phyloP scores from a whole-genome alignment of 1,284 basidiomycete species.

The Puccinia coronata region DNA sequence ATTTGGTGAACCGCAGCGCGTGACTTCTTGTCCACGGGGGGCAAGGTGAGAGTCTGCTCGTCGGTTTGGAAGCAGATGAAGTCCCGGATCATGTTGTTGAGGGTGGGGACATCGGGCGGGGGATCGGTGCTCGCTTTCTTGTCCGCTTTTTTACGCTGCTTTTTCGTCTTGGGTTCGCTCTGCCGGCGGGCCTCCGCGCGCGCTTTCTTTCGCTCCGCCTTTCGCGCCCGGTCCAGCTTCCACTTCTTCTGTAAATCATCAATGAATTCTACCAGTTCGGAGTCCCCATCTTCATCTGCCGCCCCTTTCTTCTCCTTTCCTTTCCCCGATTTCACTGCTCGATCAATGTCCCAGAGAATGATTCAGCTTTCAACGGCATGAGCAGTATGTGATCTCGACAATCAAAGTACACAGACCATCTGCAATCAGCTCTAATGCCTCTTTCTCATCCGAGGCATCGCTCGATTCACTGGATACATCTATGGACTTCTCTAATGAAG shows the following conservation, averaged over 20 bases:
- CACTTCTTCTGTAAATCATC: conserved; percentile 39
- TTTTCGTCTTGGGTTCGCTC: conserved; percentile 1
- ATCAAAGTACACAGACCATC: neutral
- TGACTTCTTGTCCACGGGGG: conserved; percentile 30
- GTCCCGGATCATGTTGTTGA: conserved; percentile 6
- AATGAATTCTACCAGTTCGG: neutral
- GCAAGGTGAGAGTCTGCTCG: neutral
- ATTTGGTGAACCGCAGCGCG: conserved; percentile 14
- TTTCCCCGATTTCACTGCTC: neutral
- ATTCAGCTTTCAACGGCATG: neutral
- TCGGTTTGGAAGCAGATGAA: conserved; percentile 17
- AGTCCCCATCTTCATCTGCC: neutral
- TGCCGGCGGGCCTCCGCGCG: conserved; percentile 11
- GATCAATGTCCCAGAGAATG: neutral
- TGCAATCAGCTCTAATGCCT: neutral
- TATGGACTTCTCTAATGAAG: neutral
- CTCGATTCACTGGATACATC: neutral
- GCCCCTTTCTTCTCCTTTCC: conserved; percentile 8
- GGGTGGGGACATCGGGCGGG: neutral
- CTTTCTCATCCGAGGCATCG: neutral
- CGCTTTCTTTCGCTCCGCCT: conserved; percentile 11
- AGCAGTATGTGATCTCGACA: neutral
- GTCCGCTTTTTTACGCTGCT: conserved; percentile 7
- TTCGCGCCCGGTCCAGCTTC: conserved; percentile 13
- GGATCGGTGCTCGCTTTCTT: no score